Evolutionary conservation across 208 protist genomes (phyloP).

Genomic region (Borovskyia barvae): DNA sequence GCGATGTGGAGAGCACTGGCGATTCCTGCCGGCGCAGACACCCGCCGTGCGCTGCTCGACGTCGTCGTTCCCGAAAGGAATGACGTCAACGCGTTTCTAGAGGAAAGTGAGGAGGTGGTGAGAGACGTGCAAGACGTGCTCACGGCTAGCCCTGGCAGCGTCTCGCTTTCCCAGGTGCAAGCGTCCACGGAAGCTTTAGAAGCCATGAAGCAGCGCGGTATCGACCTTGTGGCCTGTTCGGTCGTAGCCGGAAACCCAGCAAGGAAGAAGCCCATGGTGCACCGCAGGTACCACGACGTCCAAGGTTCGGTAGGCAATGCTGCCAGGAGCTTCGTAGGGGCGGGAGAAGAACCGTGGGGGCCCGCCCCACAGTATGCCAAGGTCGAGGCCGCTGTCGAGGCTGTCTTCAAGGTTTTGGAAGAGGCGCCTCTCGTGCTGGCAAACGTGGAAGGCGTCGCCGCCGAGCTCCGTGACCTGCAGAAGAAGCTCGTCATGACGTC

Average conservation of each 20-base stretch:
- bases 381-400: constrained; percentile 15
- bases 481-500: constrained; percentile 1
- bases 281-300: too few species aligned
- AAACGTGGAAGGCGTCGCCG: constrained; percentile 1
- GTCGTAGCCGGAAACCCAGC: neutral
- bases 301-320: too few species aligned
- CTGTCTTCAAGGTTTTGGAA: constrained; percentile 15
- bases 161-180: constrained; percentile 12
- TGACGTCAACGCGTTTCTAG: constrained; percentile 11
- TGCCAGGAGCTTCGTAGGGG: neutral
- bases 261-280: too few species aligned
- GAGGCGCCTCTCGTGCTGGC: constrained; percentile 19
- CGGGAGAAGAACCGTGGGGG: neutral
- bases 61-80: constrained; percentile 10
- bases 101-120: constrained; percentile 11
- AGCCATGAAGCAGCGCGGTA: constrained; percentile 5
- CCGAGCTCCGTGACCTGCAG: constrained; percentile 12
- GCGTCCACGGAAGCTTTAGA: constrained; percentile 11
- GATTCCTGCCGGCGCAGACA: neutral
- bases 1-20: constrained; percentile 6
- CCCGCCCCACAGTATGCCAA: constrained; percentile 6
- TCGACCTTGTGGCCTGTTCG: constrained; percentile 3
- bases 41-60: constrained; percentile 1
- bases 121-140: constrained; percentile 23
- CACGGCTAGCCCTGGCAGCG: constrained; percentile 2